Percentiles rank a stretch among this genome's conserved stretches.
Conservation (phyloP, 805 yeast genomes). For the Yamadazyma olivae region DNA sequence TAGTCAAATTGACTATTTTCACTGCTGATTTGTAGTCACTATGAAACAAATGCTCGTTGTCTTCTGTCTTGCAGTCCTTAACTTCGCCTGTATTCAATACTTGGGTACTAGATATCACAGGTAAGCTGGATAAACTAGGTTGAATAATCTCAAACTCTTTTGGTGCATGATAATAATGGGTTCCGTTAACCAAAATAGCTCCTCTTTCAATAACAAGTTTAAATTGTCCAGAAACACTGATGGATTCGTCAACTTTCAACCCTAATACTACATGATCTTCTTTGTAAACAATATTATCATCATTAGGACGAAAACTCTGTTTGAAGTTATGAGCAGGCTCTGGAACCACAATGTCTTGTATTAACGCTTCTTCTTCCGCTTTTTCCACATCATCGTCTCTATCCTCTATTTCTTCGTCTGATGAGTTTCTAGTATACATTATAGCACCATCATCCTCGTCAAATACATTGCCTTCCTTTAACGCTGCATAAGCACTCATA, state of each 20-base stretch:
- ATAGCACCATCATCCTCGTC: conserved; percentile 16
- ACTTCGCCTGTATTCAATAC: conserved; percentile 26
- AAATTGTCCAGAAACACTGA: conserved; percentile 49
- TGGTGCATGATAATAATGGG: conserved; percentile 22
- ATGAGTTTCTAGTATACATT: conserved; percentile 26
- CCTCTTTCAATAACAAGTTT: conserved; percentile 44
- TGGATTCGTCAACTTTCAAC: conserved; percentile 37
- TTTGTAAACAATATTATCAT: conserved; percentile 34
- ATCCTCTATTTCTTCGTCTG: conserved; percentile 19
- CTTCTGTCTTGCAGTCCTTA: conserved; percentile 23
- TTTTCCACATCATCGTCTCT: background rate
- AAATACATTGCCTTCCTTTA: conserved; percentile 15
- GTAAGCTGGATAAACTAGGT: conserved; percentile 36
- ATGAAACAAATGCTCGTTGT: conserved; percentile 36
- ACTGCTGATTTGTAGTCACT: conserved; percentile 42
- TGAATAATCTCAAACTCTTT: conserved; percentile 24
- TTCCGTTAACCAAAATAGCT: conserved; percentile 41
- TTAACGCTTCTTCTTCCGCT: background rate
- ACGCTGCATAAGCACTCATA: conserved; percentile 36
- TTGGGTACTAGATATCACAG: conserved; percentile 43
- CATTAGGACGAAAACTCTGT: conserved; percentile 24
- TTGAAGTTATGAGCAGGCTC: background rate
- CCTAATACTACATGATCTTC: conserved; percentile 37
- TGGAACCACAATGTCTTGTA: background rate
- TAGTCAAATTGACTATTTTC: conserved; percentile 29